Evolutionary conservation across 495 filamentous ascomycete genomes (phyloP).

Genomic region (Lasiosphaeris hirsuta): DNA sequence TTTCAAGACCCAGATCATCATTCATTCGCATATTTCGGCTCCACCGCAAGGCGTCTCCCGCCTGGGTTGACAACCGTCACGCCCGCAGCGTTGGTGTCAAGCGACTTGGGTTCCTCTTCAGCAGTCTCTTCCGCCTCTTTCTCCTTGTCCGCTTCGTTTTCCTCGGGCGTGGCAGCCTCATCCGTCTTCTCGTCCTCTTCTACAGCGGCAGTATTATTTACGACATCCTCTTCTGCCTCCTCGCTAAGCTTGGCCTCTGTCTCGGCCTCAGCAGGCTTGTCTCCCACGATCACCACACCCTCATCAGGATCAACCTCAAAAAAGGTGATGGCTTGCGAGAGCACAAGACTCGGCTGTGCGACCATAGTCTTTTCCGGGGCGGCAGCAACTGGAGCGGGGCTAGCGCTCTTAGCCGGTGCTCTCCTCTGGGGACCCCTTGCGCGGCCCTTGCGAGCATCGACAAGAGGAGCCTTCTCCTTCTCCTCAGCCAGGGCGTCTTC

Average conservation of each 20-base stretch:
- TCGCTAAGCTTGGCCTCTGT: conserved; percentile 28
- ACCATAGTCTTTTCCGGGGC: not conserved
- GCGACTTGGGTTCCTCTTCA: conserved; percentile 27
- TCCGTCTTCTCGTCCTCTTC: conserved; percentile 25
- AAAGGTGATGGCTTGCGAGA: conserved; percentile 40
- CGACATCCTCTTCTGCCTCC: conserved; percentile 34
- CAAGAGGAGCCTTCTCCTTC: conserved; percentile 72
- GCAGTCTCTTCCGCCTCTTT: conserved; percentile 19
- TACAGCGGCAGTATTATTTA: conserved; percentile 19
- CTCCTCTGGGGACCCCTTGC: conserved; percentile 84
- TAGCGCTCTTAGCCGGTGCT: conserved; percentile 51
- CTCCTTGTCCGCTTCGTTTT: conserved; percentile 26
- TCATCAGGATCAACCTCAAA: conserved; percentile 53
- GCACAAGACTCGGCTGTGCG: conserved; percentile 30
- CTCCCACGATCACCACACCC: conserved; percentile 39
- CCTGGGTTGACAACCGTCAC: conserved; percentile 46
- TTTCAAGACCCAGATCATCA: conserved; percentile 5
- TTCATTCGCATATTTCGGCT: conserved; percentile 33
- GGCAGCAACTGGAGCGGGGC: conserved; percentile 26
- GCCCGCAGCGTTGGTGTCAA: conserved; percentile 56
- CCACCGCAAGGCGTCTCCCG: conserved; percentile 29
- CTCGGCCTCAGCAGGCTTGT: not conserved
- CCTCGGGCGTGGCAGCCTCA: conserved; percentile 8
- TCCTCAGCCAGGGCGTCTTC: conserved; percentile 56
- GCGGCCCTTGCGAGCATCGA: conserved; percentile 83